A percentile compares a stretch with the other conserved stretches of the same genome.
These are phyloP conservation scores for Rubus idaeus DNA, from an alignment of 306 rosid genomes.

Conservation along the genomic window DNA sequence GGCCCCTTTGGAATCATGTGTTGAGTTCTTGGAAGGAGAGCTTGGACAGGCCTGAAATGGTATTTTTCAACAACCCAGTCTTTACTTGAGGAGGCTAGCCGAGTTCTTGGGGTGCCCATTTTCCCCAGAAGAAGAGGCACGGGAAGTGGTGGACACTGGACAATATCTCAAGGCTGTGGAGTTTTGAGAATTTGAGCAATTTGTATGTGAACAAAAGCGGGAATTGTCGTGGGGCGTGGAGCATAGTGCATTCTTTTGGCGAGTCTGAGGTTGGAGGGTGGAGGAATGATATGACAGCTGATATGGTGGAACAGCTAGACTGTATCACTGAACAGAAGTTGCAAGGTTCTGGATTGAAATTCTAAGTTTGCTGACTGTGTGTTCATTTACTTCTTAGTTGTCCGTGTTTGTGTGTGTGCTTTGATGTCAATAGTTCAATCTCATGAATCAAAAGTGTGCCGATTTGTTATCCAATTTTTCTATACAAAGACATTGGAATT, in stretches of 20 bases:
- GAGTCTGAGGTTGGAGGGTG: background rate
- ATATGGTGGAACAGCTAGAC: background rate
- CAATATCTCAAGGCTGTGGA: constrained; percentile 30
- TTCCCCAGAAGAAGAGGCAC: constrained; percentile 31
- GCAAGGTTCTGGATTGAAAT: background rate
- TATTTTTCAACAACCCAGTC: constrained; percentile 16
- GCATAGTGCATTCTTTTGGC: background rate
- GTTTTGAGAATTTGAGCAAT: constrained; percentile 13
- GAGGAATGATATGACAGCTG: background rate
- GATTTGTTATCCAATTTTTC: background rate
- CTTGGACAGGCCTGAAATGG: constrained; percentile 16
- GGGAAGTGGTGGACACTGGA: constrained; percentile 19
- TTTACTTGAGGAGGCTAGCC: constrained; percentile 23
- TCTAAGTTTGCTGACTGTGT: background rate
- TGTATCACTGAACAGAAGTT: background rate
- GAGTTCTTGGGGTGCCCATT: constrained; percentile 39
- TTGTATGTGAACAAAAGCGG: constrained; percentile 43
- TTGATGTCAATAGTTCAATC: no score
- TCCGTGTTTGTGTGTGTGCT: background rate
- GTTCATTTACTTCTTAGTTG: background rate
- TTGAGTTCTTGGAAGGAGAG: constrained; percentile 34
- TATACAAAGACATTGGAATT: no score
- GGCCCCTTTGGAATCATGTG: constrained; percentile 37
- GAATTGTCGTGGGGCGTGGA: background rate
- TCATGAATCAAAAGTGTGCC: no score